Percentiles rank a stretch among this genome's conserved stretches.
These are phyloP conservation scores for Fusarium bulbicola DNA, from an alignment of 2,329 filamentous ascomycete genomes.

Conservation along the genomic window DNA sequence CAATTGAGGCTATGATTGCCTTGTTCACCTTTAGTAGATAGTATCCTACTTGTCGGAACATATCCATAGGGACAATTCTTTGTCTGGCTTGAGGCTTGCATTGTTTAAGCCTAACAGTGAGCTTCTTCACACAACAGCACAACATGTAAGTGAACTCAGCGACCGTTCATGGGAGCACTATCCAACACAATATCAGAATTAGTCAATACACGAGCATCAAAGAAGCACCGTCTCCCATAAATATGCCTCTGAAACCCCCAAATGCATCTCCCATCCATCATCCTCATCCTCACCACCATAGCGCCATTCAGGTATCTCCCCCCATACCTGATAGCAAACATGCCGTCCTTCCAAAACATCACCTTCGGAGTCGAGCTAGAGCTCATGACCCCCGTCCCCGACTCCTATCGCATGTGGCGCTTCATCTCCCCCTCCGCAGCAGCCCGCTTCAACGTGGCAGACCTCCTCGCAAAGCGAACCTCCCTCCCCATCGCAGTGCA, in stretches of 20 bases:
- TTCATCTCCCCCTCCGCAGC: neutral
- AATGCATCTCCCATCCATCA: neutral
- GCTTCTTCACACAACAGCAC: neutral
- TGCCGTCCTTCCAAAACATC: neutral
- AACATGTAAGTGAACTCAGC: neutral
- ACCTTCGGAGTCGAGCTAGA: constrained; percentile 40
- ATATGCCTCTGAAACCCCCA: neutral
- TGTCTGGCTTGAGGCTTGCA: neutral
- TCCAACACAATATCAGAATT: neutral
- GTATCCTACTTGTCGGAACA: rapidly evolving
- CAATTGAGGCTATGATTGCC: neutral
- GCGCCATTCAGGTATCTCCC: neutral
- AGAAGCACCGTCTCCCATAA: neutral
- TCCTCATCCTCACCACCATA: neutral
- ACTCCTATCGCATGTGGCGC: neutral
- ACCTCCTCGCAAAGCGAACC: neutral
- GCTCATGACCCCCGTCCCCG: constrained; percentile 20
- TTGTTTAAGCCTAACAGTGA: neutral
- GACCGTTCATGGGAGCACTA: neutral
- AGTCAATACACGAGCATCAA: neutral
- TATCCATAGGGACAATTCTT: neutral
- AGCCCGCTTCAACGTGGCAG: constrained; percentile 5
- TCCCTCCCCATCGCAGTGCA: neutral
- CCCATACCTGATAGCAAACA: neutral
- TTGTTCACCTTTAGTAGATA: neutral